phyloP scores from a whole-genome alignment of 371 early-diverging fungal species.

The Batkoa obscura region DNA sequence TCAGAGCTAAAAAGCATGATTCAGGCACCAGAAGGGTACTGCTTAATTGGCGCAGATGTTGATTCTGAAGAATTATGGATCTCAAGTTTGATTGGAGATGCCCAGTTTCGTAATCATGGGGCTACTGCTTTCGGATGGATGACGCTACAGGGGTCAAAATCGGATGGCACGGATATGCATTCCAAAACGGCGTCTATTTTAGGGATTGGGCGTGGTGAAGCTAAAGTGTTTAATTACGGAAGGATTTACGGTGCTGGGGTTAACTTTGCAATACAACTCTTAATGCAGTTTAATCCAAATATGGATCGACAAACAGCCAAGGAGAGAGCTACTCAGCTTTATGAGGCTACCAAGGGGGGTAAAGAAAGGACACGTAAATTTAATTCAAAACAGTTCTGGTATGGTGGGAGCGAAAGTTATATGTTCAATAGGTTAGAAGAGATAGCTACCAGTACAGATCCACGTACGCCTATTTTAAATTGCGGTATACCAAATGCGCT shows the following conservation, averaged over 20 bases:
- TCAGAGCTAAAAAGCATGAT: conserved; percentile 86
- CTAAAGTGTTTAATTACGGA: conserved; percentile 92
- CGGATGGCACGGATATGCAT: conserved; percentile 81
- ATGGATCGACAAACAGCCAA: conserved; percentile 43
- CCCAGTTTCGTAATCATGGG: conserved; percentile 86
- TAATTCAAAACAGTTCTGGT: conserved; percentile 41
- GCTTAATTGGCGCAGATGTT: conserved; percentile 92
- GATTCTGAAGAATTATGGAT: conserved; percentile 97
- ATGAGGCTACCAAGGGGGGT: conserved; percentile 67
- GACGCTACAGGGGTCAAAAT: conserved; percentile 88
- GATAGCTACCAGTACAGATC: conserved; percentile 54
- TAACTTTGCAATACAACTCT: conserved; percentile 57
- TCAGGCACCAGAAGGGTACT: conserved; percentile 59
- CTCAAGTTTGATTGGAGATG: conserved; percentile 80
- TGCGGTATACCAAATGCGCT: conserved; percentile 78
- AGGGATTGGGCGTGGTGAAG: conserved; percentile 71
- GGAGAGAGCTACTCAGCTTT: conserved; percentile 44
- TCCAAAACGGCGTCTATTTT: conserved; percentile 78
- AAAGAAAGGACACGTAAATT: conserved; percentile 12
- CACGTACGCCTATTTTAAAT: conserved; percentile 72
- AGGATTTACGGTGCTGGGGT: conserved; percentile 93
- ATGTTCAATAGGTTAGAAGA: conserved; percentile 88
- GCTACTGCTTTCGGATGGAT: conserved; percentile 92
- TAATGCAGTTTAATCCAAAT: conserved; percentile 61
- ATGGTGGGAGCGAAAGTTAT: conserved; percentile 79